These are phyloP conservation scores for Syncephalastrum racemosum DNA, from an alignment of 371 early-diverging fungal genomes.

Conservation along the genomic window DNA sequence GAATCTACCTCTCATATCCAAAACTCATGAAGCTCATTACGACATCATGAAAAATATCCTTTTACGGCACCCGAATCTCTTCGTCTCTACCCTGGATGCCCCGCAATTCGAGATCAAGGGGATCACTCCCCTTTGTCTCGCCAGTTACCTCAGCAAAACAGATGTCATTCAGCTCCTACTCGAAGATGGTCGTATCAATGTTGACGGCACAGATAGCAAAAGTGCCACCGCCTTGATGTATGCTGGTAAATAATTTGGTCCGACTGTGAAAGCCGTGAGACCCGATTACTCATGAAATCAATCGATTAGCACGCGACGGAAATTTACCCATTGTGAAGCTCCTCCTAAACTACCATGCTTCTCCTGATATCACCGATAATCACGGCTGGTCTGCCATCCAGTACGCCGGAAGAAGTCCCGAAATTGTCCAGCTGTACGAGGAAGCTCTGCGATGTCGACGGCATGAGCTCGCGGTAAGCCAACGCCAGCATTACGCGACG, in stretches of 20 bases:
- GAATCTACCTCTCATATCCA: slow-evolving; percentile 60
- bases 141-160: slow-evolving; percentile 70
- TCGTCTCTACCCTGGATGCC: slow-evolving; percentile 55
- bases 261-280: no score
- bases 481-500: neutral
- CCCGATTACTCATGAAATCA: neutral
- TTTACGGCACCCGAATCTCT: slow-evolving; percentile 54
- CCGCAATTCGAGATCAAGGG: slow-evolving; percentile 71
- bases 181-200: slow-evolving; percentile 66
- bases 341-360: slow-evolving; percentile 58
- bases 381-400: slow-evolving; percentile 76
- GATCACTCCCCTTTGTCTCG: slow-evolving; percentile 74
- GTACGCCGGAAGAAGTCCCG: slow-evolving; percentile 62
- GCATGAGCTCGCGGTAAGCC: slow-evolving; percentile 49
- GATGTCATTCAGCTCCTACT: slow-evolving; percentile 61
- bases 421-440: slow-evolving; percentile 63
- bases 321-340: slow-evolving; percentile 61
- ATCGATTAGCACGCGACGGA: slow-evolving; percentile 62
- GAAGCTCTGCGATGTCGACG: slow-evolving; percentile 52
- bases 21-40: slow-evolving; percentile 55
- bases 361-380: slow-evolving; percentile 59
- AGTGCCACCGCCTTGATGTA: slow-evolving; percentile 81
- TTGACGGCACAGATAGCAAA: slow-evolving; percentile 68
- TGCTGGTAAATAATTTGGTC: slow-evolving; percentile 53
- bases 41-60: slow-evolving; percentile 60